Conservation (phyloP, 768 basidiomycete genomes). For the Nevesoporus exiguus region DNA sequence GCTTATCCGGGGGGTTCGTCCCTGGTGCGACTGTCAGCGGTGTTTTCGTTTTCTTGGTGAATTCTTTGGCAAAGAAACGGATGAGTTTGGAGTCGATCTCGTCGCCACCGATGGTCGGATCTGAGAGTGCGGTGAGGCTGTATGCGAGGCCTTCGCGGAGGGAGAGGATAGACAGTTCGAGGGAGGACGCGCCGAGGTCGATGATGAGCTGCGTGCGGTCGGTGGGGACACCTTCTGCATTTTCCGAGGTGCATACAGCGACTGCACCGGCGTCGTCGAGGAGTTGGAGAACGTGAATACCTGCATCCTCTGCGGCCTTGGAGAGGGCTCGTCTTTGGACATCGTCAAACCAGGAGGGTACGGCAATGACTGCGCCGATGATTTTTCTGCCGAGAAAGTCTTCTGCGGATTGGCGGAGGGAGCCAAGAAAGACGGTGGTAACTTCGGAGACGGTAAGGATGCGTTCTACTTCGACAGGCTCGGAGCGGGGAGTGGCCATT, state of each 20-base stretch:
- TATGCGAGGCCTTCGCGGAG: slow-evolving; percentile 73
- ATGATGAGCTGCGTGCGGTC: slow-evolving; percentile 81
- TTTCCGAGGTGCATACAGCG: slow-evolving; percentile 52
- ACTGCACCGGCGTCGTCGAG: slow-evolving; percentile 83
- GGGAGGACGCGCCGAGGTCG: slow-evolving; percentile 75
- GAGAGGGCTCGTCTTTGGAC: slow-evolving; percentile 67
- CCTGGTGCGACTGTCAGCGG: slow-evolving; percentile 63
- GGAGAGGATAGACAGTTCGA: slow-evolving; percentile 66
- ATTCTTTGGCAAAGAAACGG: slow-evolving; percentile 91
- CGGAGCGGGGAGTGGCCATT: slow-evolving; percentile 68
- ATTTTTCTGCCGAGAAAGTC: slow-evolving; percentile 85
- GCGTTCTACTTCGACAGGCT: slow-evolving; percentile 62
- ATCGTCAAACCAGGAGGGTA: slow-evolving; percentile 72
- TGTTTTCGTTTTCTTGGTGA: slow-evolving; percentile 92
- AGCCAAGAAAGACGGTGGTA: slow-evolving; percentile 78
- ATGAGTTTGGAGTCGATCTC: slow-evolving; percentile 79
- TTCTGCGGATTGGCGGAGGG: slow-evolving; percentile 80
- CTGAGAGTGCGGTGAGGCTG: slow-evolving; percentile 52
- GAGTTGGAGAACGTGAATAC: slow-evolving; percentile 79
- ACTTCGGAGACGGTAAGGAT: slow-evolving; percentile 82
- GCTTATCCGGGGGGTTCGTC: slow-evolving; percentile 57
- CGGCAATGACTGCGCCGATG: slow-evolving; percentile 77
- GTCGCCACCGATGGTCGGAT: slow-evolving; percentile 53
- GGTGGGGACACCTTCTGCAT: slow-evolving; percentile 35
- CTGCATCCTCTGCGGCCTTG: slow-evolving; percentile 75